These are phyloP conservation scores for Penicillium odoratum DNA, from an alignment of 495 filamentous ascomycete species.

Conservation along the genomic window DNA sequence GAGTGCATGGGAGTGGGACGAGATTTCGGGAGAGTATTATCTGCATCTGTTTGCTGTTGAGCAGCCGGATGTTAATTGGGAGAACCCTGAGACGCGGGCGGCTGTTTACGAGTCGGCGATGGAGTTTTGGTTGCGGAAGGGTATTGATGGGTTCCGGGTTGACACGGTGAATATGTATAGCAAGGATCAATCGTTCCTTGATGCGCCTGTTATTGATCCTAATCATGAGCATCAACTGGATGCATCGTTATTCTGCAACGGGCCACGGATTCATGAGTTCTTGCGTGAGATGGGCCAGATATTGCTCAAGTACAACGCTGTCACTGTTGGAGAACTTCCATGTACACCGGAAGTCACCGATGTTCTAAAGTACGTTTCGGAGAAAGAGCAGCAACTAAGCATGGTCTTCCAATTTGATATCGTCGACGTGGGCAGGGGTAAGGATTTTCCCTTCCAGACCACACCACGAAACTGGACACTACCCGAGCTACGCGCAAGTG, in stretches of 20 bases:
- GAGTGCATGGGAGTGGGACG: conserved; percentile 56
- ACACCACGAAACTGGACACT: conserved; percentile 41
- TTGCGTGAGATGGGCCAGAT: conserved; percentile 46
- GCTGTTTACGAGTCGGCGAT: conserved; percentile 51
- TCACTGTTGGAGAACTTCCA: conserved; percentile 56
- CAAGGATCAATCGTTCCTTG: conserved; percentile 43
- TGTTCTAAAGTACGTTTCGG: conserved; percentile 48
- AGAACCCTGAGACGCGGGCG: conserved; percentile 45
- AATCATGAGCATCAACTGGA: conserved; percentile 45
- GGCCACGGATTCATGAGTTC: conserved; percentile 58
- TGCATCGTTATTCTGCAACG: conserved; percentile 51
- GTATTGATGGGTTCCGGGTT: conserved; percentile 56
- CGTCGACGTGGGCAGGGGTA: conserved; percentile 48
- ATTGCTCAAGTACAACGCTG: conserved; percentile 45
- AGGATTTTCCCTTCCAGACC: conserved; percentile 37
- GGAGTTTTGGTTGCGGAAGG: conserved; percentile 54
- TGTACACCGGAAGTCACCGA: conserved; percentile 41
- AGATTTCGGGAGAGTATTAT: conserved; percentile 53
- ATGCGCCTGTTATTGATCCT: conserved; percentile 43
- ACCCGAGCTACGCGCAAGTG: conserved; percentile 38
- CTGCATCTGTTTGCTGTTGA: conserved; percentile 51
- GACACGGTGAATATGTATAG: conserved; percentile 58
- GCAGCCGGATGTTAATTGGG: conserved; percentile 60
- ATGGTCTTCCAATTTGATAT: conserved; percentile 60
- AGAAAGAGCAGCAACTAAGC: conserved; percentile 43